Conservation (phyloP, 1,139 yeast species). For the Arxiozyma heterogenica region DNA sequence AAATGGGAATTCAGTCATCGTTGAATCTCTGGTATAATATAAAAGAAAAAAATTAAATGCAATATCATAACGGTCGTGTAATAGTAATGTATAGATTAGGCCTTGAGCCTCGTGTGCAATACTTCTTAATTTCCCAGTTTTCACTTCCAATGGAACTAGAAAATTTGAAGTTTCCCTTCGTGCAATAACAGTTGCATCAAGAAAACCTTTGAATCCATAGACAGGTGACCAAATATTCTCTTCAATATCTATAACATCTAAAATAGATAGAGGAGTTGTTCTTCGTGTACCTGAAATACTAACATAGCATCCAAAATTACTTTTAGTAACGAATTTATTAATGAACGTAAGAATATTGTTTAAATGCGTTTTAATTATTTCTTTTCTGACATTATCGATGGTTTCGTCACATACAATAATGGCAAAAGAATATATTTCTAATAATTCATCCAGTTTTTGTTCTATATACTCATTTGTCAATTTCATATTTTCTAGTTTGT, state of each 20-base stretch:
- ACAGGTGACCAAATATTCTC: slow-evolving; percentile 88
- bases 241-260: slow-evolving; percentile 70
- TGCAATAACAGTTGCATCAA: slow-evolving; percentile 79
- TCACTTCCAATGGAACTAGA: slow-evolving; percentile 77
- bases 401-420: slow-evolving; percentile 52
- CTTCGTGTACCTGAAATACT: slow-evolving; percentile 37
- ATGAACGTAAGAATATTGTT: slow-evolving; percentile 62
- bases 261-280: slow-evolving; percentile 42
- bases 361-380: slow-evolving; percentile 41
- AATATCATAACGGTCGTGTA: slow-evolving; percentile 69
- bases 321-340: slow-evolving; percentile 33
- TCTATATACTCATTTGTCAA: slow-evolving; percentile 38
- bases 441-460: slow-evolving; percentile 37
- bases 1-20: slow-evolving; percentile 50
- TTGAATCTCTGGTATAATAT: slow-evolving; percentile 60
- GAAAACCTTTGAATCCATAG: slow-evolving; percentile 83
- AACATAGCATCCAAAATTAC: slow-evolving; percentile 22
- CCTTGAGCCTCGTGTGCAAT: slow-evolving; percentile 81
- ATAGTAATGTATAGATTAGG: slow-evolving; percentile 67
- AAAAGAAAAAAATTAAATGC: slow-evolving; percentile 58
- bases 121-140: slow-evolving; percentile 62
- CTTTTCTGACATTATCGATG: slow-evolving; percentile 38
- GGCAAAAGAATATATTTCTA: slow-evolving; percentile 39
- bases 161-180: slow-evolving; percentile 32
- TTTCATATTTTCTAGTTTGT: slow-evolving; percentile 31